Percentiles rank a stretch among this genome's conserved stretches.
phyloP scores from a whole-genome alignment of 2,329 filamentous ascomycete species.

The Rutstroemia sp. region DNA sequence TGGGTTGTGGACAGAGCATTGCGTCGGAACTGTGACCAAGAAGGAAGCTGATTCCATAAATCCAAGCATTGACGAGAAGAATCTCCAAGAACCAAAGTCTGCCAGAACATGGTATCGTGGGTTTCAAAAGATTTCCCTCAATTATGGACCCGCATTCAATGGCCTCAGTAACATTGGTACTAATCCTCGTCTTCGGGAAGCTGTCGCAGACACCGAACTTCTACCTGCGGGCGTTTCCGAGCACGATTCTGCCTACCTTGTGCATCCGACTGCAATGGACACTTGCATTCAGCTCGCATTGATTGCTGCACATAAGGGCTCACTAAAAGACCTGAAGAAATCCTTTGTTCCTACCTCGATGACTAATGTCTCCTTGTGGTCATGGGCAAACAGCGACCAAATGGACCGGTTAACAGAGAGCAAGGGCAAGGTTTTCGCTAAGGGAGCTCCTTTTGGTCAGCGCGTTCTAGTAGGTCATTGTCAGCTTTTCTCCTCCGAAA shows the following conservation, averaged over 20 bases:
- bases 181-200: slow-evolving; percentile 25
- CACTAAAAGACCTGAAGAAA: neutral
- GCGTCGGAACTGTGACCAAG: neutral
- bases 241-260: slow-evolving; percentile 33
- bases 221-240: slow-evolving; percentile 10
- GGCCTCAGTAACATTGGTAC: slow-evolving; percentile 27
- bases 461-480: neutral
- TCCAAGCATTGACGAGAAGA: neutral
- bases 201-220: slow-evolving; percentile 20
- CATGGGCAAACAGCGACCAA: neutral
- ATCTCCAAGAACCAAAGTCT: slow-evolving; percentile 22
- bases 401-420: neutral
- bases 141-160: slow-evolving; percentile 35
- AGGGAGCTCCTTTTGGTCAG: neutral
- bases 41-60: neutral
- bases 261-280: slow-evolving; percentile 50
- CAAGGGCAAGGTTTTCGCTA: neutral
- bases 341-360: slow-evolving; percentile 2
- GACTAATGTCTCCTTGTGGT: neutral
- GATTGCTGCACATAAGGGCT: neutral
- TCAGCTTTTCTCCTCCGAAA: neutral
- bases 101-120: slow-evolving; percentile 30
- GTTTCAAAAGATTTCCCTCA: slow-evolving; percentile 31
- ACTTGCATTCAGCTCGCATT: slow-evolving; percentile 41
- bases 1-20: slow-evolving; percentile 6